phyloP scores from a whole-genome alignment of 768 basidiomycete genomes.

The Tubosaeta brunneosetosa region DNA sequence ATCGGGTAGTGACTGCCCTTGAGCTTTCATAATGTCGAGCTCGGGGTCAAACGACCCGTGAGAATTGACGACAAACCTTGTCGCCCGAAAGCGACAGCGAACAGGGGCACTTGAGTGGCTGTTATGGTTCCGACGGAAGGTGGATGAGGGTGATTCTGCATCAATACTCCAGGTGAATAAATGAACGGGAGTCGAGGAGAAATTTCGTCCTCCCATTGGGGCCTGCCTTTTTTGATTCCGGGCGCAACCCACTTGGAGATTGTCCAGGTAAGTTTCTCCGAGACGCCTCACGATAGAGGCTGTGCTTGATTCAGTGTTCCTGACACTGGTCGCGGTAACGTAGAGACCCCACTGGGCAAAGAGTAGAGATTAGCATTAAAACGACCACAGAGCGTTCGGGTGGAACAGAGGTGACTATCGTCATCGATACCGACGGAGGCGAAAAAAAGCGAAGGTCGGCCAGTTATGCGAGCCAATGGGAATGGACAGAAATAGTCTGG shows the following conservation, averaged over 20 bases:
- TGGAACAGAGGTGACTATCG: background rate
- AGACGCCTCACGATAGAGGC: constrained; percentile 5
- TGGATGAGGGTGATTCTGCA: background rate
- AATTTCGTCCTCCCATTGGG: constrained; percentile 1
- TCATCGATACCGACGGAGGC: background rate
- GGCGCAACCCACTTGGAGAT: background rate
- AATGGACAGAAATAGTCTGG: constrained; percentile 6
- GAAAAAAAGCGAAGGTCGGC: background rate
- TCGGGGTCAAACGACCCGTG: background rate
- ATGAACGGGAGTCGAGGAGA: background rate
- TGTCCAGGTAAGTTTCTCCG: constrained; percentile 5
- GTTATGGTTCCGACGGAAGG: constrained; percentile 16
- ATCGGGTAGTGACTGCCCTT: background rate
- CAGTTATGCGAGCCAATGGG: constrained; percentile 9
- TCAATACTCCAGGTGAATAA: background rate
- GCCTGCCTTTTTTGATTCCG: constrained; percentile 4
- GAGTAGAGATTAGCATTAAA: background rate
- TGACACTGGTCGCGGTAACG: background rate
- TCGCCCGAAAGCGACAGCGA: background rate
- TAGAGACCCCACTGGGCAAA: background rate
- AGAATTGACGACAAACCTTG: background rate
- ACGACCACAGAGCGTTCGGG: background rate
- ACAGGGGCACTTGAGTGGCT: background rate
- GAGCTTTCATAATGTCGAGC: background rate
- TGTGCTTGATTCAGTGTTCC: background rate